These are phyloP conservation scores for Mycena albidolilacea DNA, from an alignment of 768 basidiomycete species.

Conservation along the genomic window DNA sequence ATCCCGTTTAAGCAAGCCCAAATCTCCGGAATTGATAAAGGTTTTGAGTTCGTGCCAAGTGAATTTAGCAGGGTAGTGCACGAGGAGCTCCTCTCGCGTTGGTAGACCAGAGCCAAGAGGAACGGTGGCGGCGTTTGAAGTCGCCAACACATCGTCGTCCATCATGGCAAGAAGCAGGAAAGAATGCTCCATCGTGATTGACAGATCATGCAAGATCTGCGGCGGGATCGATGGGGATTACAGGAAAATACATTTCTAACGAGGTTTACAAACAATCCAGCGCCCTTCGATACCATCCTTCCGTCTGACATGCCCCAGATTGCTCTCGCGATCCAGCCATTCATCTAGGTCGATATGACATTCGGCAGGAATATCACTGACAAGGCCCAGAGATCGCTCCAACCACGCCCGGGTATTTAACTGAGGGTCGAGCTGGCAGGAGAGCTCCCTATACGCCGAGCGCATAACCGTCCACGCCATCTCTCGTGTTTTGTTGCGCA, in stretches of 20 bases:
- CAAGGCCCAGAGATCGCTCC: constrained; percentile 61
- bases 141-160: neutral
- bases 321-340: constrained; percentile 66
- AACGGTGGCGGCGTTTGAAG: constrained; percentile 45
- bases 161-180: neutral
- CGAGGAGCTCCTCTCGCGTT: constrained; percentile 75
- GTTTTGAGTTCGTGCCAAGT: constrained; percentile 84
- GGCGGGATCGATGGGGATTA: neutral
- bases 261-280: constrained; percentile 74
- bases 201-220: no score
- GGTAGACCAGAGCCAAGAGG: constrained; percentile 73
- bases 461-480: constrained; percentile 75
- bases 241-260: constrained; percentile 43
- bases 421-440: constrained; percentile 54
- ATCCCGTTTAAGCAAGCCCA: constrained; percentile 85
- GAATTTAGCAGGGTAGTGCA: constrained; percentile 81
- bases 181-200: neutral
- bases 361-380: constrained; percentile 49
- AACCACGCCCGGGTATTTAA: constrained; percentile 64
- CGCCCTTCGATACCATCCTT: constrained; percentile 72
- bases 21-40: constrained; percentile 86
- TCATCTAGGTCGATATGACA: constrained; percentile 54
- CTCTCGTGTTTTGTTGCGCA: constrained; percentile 66
- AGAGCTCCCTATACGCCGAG: constrained; percentile 74
- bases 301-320: constrained; percentile 62